Evolutionary conservation across 2,329 filamentous ascomycete species (phyloP).

Genomic region (Clarireedia hainanense): DNA sequence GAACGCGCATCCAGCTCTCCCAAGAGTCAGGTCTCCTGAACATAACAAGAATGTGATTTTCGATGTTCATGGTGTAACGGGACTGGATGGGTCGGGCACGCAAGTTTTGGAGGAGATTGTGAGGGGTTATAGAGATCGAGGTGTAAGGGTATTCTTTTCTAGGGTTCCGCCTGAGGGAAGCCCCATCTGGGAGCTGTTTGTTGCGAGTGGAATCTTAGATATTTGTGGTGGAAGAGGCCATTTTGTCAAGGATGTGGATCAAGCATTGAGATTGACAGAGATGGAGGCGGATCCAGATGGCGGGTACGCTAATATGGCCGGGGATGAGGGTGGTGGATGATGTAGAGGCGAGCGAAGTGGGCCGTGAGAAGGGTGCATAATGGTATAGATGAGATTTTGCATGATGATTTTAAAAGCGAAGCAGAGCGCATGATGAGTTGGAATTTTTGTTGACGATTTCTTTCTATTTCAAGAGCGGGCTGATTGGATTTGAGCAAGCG

Average conservation of each 20-base stretch:
- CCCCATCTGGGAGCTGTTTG: constrained; percentile 56
- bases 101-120: constrained; percentile 92
- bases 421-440: too few species aligned
- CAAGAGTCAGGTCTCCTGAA: constrained; percentile 66
- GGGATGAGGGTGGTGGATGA: background rate
- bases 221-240: constrained; percentile 68
- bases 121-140: constrained; percentile 64
- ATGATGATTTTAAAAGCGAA: too few species aligned
- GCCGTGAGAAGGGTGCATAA: too few species aligned
- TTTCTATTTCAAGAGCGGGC: too few species aligned
- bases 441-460: too few species aligned
- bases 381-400: too few species aligned
- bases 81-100: constrained; percentile 84
- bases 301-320: background rate
- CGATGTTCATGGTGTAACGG: constrained; percentile 94
- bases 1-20: constrained; percentile 77
- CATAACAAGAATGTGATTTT: constrained; percentile 92
- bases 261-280: constrained; percentile 77
- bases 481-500: too few species aligned
- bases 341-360: too few species aligned
- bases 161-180: constrained; percentile 37
- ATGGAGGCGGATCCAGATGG: constrained; percentile 4
- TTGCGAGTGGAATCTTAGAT: constrained; percentile 75
- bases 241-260: constrained; percentile 76
- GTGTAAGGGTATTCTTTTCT: constrained; percentile 70